Conservation (phyloP, 1,139 yeast genomes). For the Debaryomycetaceae sp. region DNA sequence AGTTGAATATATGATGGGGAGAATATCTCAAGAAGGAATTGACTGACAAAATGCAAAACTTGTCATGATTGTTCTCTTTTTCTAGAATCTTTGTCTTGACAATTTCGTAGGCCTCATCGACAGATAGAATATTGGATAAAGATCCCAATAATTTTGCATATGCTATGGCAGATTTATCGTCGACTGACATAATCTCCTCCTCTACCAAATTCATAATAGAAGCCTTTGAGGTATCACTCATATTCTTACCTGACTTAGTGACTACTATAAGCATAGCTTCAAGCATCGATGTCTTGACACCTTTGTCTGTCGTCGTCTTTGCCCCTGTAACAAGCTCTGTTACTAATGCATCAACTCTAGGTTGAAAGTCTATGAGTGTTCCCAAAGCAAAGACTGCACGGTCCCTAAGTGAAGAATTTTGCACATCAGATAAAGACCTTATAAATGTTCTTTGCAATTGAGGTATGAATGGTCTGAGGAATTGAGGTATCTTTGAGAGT, state of each 20-base stretch:
- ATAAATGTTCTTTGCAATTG: conserved; percentile 97
- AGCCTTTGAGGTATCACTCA: conserved; percentile 71
- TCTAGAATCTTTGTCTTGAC: conserved; percentile 59
- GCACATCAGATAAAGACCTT: conserved; percentile 77
- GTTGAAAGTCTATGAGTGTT: conserved; percentile 81
- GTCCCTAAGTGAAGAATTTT: conserved; percentile 66
- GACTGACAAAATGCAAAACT: conserved; percentile 68
- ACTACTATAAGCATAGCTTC: conserved; percentile 85
- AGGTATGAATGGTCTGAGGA: conserved; percentile 92
- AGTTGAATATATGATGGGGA: conserved; percentile 55
- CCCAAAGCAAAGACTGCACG: conserved; percentile 93
- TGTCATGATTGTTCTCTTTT: conserved; percentile 35
- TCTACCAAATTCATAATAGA: conserved; percentile 74
- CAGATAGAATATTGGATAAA: conserved; percentile 61
- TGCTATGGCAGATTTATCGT: conserved; percentile 61
- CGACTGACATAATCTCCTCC: conserved; percentile 54
- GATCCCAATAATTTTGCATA: conserved; percentile 80
- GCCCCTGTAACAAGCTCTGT: conserved; percentile 80
- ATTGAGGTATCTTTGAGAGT: conserved; percentile 81
- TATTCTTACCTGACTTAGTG: conserved; percentile 69
- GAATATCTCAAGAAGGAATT: conserved; percentile 81
- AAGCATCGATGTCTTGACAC: conserved; percentile 81
- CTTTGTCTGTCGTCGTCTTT: conserved; percentile 50
- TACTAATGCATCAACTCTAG: conserved; percentile 90
- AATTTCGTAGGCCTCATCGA: conserved; percentile 63